A percentile compares a stretch with the other conserved stretches of the same genome.
Conservation (phyloP, 495 filamentous ascomycete genomes). For the Oidiodendron maius region DNA sequence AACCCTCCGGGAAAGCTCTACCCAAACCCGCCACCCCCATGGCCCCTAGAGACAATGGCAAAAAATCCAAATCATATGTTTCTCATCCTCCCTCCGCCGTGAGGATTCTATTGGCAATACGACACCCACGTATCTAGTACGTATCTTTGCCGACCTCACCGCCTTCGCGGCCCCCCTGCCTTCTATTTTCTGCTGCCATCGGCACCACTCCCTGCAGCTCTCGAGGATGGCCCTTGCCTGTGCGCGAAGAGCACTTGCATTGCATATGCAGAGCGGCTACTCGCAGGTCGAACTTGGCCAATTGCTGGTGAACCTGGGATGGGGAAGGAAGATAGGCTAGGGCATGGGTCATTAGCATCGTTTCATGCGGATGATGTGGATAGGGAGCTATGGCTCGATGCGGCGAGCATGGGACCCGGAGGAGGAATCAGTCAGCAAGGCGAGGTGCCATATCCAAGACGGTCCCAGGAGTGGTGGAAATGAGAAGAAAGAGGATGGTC, state of each 20-base stretch:
- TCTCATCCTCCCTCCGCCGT: slow-evolving; percentile 9
- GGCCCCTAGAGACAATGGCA: too few species aligned
- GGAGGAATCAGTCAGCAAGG: neutral
- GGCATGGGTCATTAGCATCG: slow-evolving; percentile 19
- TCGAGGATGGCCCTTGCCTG: slow-evolving; percentile 17
- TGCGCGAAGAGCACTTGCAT: slow-evolving; percentile 22
- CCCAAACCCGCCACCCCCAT: too few species aligned
- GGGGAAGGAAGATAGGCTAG: slow-evolving; percentile 9
- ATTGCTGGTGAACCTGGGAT: slow-evolving; percentile 8
- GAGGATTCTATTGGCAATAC: slow-evolving; percentile 21
- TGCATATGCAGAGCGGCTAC: slow-evolving; percentile 23
- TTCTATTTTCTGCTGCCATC: slow-evolving; percentile 17
- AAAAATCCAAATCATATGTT: slow-evolving; percentile 3
- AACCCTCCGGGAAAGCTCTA: too few species aligned
- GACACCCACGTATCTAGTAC: slow-evolving; percentile 24
- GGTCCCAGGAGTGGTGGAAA: neutral
- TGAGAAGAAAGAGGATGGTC: neutral
- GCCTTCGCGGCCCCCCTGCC: slow-evolving; percentile 9
- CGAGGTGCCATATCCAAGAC: neutral
- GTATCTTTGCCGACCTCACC: slow-evolving; percentile 21
- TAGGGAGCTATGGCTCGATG: neutral
- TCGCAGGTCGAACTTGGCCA: slow-evolving; percentile 21
- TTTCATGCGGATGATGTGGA: slow-evolving; percentile 15
- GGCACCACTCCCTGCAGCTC: slow-evolving; percentile 25
- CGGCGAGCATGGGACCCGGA: neutral